Evolutionary conservation across 169 alveolate genomes (phyloP), one percentile per base, ranked within the genome.

Genomic region (Plasmodium falciparum): DNA sequence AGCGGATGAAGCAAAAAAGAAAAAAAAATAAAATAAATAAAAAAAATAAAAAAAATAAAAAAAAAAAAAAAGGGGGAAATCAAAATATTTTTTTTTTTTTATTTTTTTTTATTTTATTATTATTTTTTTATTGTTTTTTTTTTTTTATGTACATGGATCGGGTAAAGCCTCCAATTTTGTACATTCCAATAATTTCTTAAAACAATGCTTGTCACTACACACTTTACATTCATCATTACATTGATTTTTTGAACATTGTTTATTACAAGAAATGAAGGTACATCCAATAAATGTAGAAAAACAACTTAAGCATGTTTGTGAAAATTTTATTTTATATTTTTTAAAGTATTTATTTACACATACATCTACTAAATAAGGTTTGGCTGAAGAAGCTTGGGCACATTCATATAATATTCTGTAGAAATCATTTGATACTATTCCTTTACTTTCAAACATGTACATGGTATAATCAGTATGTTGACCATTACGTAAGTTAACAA

Each of bases 381-480:
- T 83, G 4, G 91, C 91, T 61, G 91, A 83, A 11, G 91, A 67
- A 17, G 65, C 83, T 49, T 83, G 59, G 3, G 91, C 91, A 61
- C 91, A 83, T 26, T 83, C 83, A 69, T 69, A 69, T 49, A 83
- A 75, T 1, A 83, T 49, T 83, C 70, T 83, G 33, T 83, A 83
- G 49, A 83, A 83, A 58, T 83, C 73, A 43, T 69, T 83, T 26
- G 91, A 50, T 0, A 63, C 39, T 22, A n/a, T 54, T 50, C 11
- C 22, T 22, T 71, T 20, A 13, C 58, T 45, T 66, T 66, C 22
- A 58, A 67, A 52, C 7, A 83, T 17, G 20, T 83, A 56, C n/a
- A 63, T 67, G 56, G 2, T 20, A 61, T 29, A 58, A 13, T 83
- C 74, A 61, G 22, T 69, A 20, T 26, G 50, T 13, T 67, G 43